Evolutionary conservation across 495 filamentous ascomycete species (phyloP), one percentile per base, ranked within the genome.

Genomic region (Corynascus novoguineensis): DNA sequence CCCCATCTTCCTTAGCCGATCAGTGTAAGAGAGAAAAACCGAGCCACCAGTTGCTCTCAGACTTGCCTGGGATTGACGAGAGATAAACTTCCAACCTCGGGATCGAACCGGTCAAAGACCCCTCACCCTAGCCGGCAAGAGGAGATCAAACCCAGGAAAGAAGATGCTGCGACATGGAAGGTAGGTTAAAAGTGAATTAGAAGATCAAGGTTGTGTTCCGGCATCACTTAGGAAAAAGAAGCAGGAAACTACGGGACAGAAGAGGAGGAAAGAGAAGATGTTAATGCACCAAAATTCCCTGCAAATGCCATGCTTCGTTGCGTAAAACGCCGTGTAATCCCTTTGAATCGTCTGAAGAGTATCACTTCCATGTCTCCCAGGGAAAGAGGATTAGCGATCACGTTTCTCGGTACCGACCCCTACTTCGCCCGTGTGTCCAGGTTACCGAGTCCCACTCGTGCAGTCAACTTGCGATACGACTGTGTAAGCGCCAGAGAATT

Each of bases 231-330:
- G 17, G 6, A 49, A 32, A 34, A 41, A 19, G 44, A 57, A 46
- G 54, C 40, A 24, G 45, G 21, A 46, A 37, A 44, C 57, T 50
- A 10, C 57, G 37, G 53, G 3, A 35, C 41, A 64, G 51, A 28
- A 58, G 47, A 49, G 22, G 37, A 37, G 2, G n/a, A n/a, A 55
- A 40, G 21, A 41, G 17, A 22, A 34, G 55, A 52, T 35, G 35
- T 38, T 31, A 38, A 62, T 65, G 63, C 63, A 62, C 53, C 57
- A 54, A 60, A 60, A 58, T 60, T 62, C 61, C 59, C 60, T 62
- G 49, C 57, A 60, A 64, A 64, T 64, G 61, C 60, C 35, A 58
- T 58, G 25, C 49, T 53, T 58, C 50, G 40, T 57, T 34, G 25
- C 52, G 41, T 32, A 4, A 50, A 22, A 51, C 31, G 41, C 49